Evolutionary conservation across 345 rosid species (phyloP).

Genomic region (Eucalyptus erythrocorys): DNA sequence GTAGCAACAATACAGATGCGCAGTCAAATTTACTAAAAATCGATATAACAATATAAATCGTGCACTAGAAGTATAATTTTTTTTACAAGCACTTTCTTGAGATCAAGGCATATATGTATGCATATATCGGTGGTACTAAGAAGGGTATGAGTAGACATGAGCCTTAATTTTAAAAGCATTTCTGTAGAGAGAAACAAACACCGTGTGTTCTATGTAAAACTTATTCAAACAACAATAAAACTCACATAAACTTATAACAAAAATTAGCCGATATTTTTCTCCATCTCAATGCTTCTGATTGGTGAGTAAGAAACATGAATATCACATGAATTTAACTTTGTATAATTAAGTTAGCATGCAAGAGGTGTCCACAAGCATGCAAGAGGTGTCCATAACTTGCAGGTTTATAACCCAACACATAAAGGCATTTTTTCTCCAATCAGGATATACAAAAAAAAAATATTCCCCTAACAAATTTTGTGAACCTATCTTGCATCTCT

Average conservation of each 20-base stretch:
- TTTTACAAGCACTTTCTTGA: not conserved
- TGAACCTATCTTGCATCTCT: not conserved
- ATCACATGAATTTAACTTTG: not conserved
- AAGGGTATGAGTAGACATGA: not conserved
- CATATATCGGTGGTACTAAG: not conserved
- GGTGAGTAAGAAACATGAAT: not conserved
- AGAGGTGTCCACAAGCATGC: not conserved
- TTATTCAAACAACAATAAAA: not conserved
- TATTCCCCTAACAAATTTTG: not conserved
- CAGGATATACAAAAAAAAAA: not conserved
- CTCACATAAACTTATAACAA: not conserved
- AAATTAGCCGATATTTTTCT: not conserved
- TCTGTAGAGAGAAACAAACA: not conserved
- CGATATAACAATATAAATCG: not conserved
- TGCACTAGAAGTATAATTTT: not conserved
- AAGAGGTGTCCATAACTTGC: not conserved
- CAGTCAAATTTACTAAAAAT: not conserved
- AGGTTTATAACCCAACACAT: not conserved
- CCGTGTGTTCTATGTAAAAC: not conserved
- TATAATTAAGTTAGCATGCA: not conserved
- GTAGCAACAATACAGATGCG: not conserved
- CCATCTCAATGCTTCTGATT: not conserved
- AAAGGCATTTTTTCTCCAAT: not conserved
- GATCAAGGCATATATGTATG: not conserved
- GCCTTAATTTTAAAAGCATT: not conserved